These are phyloP conservation scores for Didymella pomorum DNA, from an alignment of 2,329 filamentous ascomycete genomes.

Conservation along the genomic window DNA sequence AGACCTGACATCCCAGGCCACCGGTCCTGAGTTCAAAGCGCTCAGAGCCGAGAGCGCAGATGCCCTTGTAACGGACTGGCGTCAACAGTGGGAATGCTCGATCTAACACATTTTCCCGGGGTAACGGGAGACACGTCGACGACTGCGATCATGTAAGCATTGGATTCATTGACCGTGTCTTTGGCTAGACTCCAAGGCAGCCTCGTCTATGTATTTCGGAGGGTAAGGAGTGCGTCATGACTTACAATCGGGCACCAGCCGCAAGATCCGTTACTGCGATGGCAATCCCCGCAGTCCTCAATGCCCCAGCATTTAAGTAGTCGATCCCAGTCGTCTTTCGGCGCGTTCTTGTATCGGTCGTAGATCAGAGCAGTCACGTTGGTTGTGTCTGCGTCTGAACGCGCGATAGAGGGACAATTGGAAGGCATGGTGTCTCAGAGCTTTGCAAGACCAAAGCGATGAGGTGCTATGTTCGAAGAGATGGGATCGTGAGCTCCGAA, in stretches of 20 bases:
- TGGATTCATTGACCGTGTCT: neutral
- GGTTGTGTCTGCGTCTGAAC: conserved; percentile 9
- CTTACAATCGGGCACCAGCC: conserved; percentile 57
- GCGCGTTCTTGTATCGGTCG: conserved; percentile 37
- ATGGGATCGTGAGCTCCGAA: neutral
- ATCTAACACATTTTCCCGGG: conserved; percentile 43
- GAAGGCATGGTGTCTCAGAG: conserved; percentile 11
- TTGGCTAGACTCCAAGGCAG: neutral
- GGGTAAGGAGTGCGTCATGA: conserved; percentile 4
- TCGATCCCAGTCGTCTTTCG: conserved; percentile 43
- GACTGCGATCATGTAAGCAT: conserved; percentile 37
- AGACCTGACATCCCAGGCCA: conserved; percentile 56
- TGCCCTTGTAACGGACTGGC: conserved; percentile 47
- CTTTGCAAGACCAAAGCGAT: too few relatives aligned
- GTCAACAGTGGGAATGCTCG: conserved; percentile 51
- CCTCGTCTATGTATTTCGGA: neutral
- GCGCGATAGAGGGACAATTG: conserved; percentile 24
- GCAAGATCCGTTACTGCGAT: conserved; percentile 47
- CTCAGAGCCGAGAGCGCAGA: conserved; percentile 51
- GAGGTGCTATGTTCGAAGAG: too few relatives aligned
- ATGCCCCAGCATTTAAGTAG: conserved; percentile 48
- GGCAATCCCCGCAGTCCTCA: conserved; percentile 48
- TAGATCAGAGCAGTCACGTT: conserved; percentile 39
- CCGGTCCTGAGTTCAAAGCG: conserved; percentile 57
- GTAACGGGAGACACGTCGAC: conserved; percentile 54